Base-by-base conservation (phyloP, 1,139 yeast species). In the Yamadazyma jaroonii region DNA sequence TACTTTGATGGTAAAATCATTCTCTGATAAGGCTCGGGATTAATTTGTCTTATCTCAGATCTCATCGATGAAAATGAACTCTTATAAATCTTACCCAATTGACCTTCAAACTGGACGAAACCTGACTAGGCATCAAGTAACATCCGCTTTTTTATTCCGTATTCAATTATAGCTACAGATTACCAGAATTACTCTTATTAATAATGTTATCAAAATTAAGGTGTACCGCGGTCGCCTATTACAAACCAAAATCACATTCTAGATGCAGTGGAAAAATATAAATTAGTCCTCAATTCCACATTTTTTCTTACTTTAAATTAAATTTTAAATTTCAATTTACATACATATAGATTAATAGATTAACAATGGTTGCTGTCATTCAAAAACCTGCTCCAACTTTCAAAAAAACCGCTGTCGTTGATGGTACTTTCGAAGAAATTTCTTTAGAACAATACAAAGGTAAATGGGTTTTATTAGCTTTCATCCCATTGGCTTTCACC, bases 401-500 rank as follows among this genome's bases (percentile, higher is more conserved):
- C 85, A 86, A 76, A 69, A 90, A 90, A 77, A 88, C 95, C 57
- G 97, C 98, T 62, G 97, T 92, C 59, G 77, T 90, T 56, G 90
- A 89, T 73, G 97, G 97, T 70, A 76, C 79, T 50, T 92, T 92
- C 64, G 97, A 90, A 75, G 96, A 90, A 63, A 78, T 92, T 57
- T 77, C 96, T 44, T 81, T 92, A 57, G 97, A 89, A 59, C 86
- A 87, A 74, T 90, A 84, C 85, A 83, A 84, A 77, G 97, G 97
- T 62, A 87, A 92, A 74, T 92, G 97, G 96, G 96, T 92, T 50
- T 73, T 92, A 52, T 78, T 92, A 60, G 97, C 95, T 50, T 92
- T 92, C 76, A 84, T 92, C 67, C 98, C 98, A 70, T 77, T 90
- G 79, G 97, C 97, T 41, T 92, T 92, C 89, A 92, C 98, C 49